phyloP scores from a whole-genome alignment of 345 rosid species.

The Murraya paniculata region DNA sequence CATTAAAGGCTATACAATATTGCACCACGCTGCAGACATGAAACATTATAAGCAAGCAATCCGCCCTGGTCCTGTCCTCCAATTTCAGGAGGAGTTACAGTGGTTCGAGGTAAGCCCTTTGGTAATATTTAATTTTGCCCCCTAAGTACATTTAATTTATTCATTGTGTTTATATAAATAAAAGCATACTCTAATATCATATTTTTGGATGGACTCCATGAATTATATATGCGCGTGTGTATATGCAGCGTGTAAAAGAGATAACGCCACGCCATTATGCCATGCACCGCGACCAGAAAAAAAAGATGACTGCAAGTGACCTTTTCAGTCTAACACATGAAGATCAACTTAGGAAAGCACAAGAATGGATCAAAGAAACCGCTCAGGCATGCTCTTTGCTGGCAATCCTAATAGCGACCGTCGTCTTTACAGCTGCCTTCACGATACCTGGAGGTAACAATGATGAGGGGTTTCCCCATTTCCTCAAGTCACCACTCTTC shows the following conservation, averaged over 20 bases:
- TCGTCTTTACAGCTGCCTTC: background rate
- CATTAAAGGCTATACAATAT: background rate
- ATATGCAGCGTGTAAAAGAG: background rate
- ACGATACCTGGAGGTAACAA: background rate
- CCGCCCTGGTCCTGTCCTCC: conserved; percentile 1
- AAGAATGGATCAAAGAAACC: background rate
- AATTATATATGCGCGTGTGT: background rate
- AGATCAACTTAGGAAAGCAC: background rate
- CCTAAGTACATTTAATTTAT: background rate
- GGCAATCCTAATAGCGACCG: background rate
- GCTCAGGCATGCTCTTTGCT: background rate
- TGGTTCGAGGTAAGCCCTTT: background rate
- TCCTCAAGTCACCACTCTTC: conserved; percentile 12
- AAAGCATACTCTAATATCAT: background rate
- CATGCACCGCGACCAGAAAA: background rate
- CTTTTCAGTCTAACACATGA: background rate
- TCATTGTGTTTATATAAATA: too few species aligned
- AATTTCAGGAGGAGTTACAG: background rate
- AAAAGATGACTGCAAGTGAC: background rate
- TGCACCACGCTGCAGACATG: background rate
- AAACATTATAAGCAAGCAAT: background rate
- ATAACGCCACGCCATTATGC: background rate
- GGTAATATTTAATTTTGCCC: background rate
- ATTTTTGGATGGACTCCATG: background rate
- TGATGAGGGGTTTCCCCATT: conserved; percentile 13